A percentile compares a stretch with the other conserved stretches of the same genome.
These are phyloP conservation scores for Fusarium avenaceum DNA, from an alignment of 2,329 filamentous ascomycete genomes.

Conservation along the genomic window DNA sequence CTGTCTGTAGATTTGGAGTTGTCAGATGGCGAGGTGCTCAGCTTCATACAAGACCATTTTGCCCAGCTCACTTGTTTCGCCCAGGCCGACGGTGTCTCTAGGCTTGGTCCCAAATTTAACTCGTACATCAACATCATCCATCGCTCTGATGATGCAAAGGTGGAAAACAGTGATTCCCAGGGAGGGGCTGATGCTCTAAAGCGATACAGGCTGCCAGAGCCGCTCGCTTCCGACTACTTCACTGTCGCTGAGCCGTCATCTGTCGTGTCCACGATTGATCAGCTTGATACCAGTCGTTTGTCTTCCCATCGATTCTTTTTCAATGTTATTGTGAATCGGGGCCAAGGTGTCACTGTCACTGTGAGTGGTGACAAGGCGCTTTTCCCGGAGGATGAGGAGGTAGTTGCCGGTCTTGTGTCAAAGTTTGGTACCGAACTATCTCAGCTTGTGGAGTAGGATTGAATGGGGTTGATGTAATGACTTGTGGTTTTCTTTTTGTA, in stretches of 20 bases:
- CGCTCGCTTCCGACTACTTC: constrained; percentile 22
- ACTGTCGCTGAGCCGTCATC: not conserved
- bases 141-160: rapidly evolving
- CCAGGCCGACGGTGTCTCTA: not conserved
- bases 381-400: rapidly evolving
- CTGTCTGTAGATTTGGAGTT: constrained; percentile 2
- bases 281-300: not conserved
- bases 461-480: not conserved
- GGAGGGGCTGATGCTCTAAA: not conserved
- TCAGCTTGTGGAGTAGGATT: not conserved
- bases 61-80: constrained; percentile 19
- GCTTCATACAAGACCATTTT: constrained; percentile 10
- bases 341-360: not conserved
- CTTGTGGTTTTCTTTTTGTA: too few species aligned
- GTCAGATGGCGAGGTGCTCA: not conserved
- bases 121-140: constrained; percentile 26
- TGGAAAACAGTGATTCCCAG: rapidly evolving
- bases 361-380: not conserved
- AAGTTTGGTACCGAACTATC: not conserved
- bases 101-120: constrained; percentile 4
- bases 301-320: constrained; percentile 2
- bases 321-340: not conserved
- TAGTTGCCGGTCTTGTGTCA: rapidly evolving
- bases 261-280: not conserved
- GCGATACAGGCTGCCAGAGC: constrained; percentile 16